Conservation (phyloP, 352 stramenopile species). For the Phytopythium chamaehyphon region DNA sequence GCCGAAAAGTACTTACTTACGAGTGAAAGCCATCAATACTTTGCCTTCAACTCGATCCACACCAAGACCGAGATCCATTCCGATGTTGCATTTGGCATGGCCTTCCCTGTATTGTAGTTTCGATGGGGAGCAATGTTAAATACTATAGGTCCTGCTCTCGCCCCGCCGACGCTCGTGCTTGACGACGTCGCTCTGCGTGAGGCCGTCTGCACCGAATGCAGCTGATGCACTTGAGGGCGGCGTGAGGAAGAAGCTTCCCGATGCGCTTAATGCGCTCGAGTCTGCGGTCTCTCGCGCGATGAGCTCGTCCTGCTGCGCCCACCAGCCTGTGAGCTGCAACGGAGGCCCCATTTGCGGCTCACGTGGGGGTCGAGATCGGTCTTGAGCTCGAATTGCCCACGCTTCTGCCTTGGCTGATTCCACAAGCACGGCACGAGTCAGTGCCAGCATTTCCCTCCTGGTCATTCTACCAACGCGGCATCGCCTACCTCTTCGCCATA, state of each 20-base stretch:
- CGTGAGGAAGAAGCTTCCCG: slow-evolving; percentile 5
- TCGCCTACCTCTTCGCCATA: slow-evolving; percentile 4
- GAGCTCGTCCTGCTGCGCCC: slow-evolving; percentile 18
- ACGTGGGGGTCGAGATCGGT: background rate
- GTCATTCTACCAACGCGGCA: too few species aligned
- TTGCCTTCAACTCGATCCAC: too few species aligned
- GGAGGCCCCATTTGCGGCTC: slow-evolving; percentile 15
- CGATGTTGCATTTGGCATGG: too few species aligned
- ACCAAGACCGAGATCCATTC: too few species aligned
- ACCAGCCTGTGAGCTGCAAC: slow-evolving; percentile 28
- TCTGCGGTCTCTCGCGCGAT: slow-evolving; percentile 23
- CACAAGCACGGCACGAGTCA: background rate
- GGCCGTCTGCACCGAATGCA: background rate
- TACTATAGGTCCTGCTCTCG: too few species aligned
- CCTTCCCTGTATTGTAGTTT: too few species aligned
- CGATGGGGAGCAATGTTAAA: too few species aligned
- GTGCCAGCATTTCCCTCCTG: background rate
- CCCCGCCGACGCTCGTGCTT: too few species aligned
- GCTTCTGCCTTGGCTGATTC: background rate
- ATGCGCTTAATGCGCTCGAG: slow-evolving; percentile 3
- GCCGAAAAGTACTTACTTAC: too few species aligned
- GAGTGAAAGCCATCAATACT: too few species aligned
- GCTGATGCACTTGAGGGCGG: background rate
- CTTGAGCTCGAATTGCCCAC: slow-evolving; percentile 1
- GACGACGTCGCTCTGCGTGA: too few species aligned